These are phyloP conservation scores for Cystobasidium pallidum DNA, from an alignment of 1,284 basidiomycete species.

Conservation along the genomic window DNA sequence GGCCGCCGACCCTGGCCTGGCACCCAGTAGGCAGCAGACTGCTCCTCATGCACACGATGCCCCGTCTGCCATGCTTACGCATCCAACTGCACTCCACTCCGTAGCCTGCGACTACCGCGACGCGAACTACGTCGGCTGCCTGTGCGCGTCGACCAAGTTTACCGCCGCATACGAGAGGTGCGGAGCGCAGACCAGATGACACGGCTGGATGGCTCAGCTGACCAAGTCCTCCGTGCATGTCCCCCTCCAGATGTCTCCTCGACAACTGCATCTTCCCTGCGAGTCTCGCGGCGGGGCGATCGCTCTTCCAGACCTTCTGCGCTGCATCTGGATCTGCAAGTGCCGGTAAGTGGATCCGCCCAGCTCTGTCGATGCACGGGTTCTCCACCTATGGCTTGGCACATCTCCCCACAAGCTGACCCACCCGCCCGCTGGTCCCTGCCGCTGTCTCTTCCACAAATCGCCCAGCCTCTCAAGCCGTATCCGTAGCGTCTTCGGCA, in stretches of 20 bases:
- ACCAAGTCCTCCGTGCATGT: not conserved
- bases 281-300: conserved; percentile 10
- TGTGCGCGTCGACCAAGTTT: conserved; percentile 36
- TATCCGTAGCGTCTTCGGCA: conserved; percentile 30
- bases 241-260: conserved; percentile 25
- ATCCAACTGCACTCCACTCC: too few relatives aligned
- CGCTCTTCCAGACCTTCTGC: conserved; percentile 35
- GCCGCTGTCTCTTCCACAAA: not conserved
- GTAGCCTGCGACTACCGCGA: conserved; percentile 33
- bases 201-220: too few relatives aligned
- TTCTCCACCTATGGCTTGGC: too few relatives aligned
- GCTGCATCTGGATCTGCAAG: conserved; percentile 1
- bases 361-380: not conserved
- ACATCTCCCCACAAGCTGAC: too few relatives aligned
- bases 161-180: conserved; percentile 38
- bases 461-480: conserved; percentile 25
- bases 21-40: conserved; percentile 9
- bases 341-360: conserved; percentile 11
- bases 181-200: not conserved
- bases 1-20: conserved; percentile 40
- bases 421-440: too few relatives aligned
- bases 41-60: not conserved
- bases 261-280: conserved; percentile 37
- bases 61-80: not conserved
- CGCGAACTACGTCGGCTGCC: conserved; percentile 26